A percentile compares a stretch with the other conserved stretches of the same genome.
These are phyloP conservation scores for Phalaenopsis hybrid DNA, from an alignment of 116 monocot genomes.

Conservation along the genomic window DNA sequence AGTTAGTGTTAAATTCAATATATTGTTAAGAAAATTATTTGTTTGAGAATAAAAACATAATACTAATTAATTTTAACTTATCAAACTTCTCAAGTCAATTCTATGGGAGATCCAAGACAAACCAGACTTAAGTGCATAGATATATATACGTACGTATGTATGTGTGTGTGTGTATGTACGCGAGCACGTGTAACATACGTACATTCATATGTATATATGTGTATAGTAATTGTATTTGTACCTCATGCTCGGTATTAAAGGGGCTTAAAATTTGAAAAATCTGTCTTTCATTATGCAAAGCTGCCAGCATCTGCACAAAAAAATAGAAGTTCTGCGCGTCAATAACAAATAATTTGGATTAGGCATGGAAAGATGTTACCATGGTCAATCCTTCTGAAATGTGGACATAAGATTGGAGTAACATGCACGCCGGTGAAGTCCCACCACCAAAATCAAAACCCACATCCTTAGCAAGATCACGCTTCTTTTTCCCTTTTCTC, in stretches of 20 bases:
- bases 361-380: slow-evolving; percentile 26
- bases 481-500: slow-evolving; percentile 85
- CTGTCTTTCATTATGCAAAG: slow-evolving; percentile 52
- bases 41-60: too few relatives aligned
- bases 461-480: slow-evolving; percentile 43
- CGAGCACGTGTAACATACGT: too few relatives aligned
- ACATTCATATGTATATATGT: not conserved
- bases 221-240: slow-evolving; percentile 15
- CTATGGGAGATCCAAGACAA: too few relatives aligned
- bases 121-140: too few relatives aligned
- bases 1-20: too few relatives aligned
- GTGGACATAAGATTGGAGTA: slow-evolving; percentile 78
- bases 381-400: slow-evolving; percentile 82
- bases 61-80: too few relatives aligned
- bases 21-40: too few relatives aligned
- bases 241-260: slow-evolving; percentile 89
- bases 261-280: slow-evolving; percentile 45
- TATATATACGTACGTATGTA: too few relatives aligned
- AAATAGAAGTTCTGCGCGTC: not conserved
- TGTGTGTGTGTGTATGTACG: too few relatives aligned
- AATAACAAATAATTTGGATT: not conserved
- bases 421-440: slow-evolving; percentile 48
- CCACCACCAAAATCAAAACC: slow-evolving; percentile 27
- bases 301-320: slow-evolving; percentile 68
- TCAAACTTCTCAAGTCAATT: too few relatives aligned